Evolutionary conservation across 1,284 basidiomycete genomes (phyloP).

Genomic region (Austroboletus rostrupii): DNA sequence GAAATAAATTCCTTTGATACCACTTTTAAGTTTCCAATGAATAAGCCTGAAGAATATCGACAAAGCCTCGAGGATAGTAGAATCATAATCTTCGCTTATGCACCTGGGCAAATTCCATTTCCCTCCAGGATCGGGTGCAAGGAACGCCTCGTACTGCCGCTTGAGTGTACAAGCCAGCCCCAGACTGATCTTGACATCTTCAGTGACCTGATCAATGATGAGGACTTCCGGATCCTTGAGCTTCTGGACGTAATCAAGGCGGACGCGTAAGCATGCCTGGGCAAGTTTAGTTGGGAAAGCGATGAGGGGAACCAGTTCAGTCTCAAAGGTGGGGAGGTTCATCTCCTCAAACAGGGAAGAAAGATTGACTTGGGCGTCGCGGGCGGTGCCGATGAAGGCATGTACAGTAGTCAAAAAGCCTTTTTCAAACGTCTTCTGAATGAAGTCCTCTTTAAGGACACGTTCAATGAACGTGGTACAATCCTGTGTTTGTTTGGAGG

Average conservation of each 20-base stretch:
- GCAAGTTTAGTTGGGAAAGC: constrained; percentile 94
- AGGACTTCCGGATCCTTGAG: constrained; percentile 86
- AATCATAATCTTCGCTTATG: constrained; percentile 87
- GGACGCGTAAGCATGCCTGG: constrained; percentile 85
- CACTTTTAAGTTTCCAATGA: constrained; percentile 93
- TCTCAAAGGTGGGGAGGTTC: constrained; percentile 90
- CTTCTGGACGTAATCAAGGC: constrained; percentile 88
- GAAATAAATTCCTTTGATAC: constrained; percentile 90
- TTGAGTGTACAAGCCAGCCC: constrained; percentile 94
- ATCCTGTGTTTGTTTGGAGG: constrained; percentile 44
- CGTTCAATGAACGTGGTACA: constrained; percentile 88
- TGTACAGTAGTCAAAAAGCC: constrained; percentile 88
- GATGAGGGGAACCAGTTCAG: constrained; percentile 89
- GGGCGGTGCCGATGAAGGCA: constrained; percentile 81
- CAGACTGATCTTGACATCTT: constrained; percentile 90
- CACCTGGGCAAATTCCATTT: constrained; percentile 89
- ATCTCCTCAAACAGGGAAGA: constrained; percentile 73
- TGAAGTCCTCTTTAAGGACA: constrained; percentile 91
- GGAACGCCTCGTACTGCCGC: constrained; percentile 87
- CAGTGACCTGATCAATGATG: constrained; percentile 94
- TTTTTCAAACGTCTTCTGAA: constrained; percentile 92
- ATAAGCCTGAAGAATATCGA: constrained; percentile 92
- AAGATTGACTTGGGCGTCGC: constrained; percentile 83
- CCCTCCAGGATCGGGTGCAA: constrained; percentile 79
- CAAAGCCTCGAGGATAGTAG: constrained; percentile 84